phyloP scores from a whole-genome alignment of 2,329 filamentous ascomycete species.

The Paradendryphiella salina region DNA sequence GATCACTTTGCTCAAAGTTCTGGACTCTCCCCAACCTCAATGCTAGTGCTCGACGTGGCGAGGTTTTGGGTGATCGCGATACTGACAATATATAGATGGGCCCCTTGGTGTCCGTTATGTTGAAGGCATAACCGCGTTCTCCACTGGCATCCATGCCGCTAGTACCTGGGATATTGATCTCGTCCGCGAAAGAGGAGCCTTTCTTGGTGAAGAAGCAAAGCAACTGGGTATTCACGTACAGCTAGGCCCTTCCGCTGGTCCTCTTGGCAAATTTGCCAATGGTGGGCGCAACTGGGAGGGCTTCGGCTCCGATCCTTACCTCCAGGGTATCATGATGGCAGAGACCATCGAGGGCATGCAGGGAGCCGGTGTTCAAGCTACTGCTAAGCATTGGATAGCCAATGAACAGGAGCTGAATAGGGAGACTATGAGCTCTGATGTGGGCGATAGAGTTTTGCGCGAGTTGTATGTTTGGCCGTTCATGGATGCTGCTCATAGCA shows the following conservation, averaged over 20 bases:
- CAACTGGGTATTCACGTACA: slow-evolving; percentile 50
- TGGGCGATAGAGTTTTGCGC: slow-evolving; percentile 74
- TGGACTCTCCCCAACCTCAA: background rate
- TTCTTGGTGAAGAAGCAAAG: slow-evolving; percentile 47
- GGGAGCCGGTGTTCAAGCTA: slow-evolving; percentile 49
- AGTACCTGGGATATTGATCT: slow-evolving; percentile 46
- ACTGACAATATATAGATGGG: slow-evolving; percentile 36
- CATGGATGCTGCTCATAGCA: slow-evolving; percentile 69
- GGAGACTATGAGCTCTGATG: slow-evolving; percentile 55
- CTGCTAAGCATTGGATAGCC: slow-evolving; percentile 56
- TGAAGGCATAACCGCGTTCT: slow-evolving; percentile 45
- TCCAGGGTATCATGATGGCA: slow-evolving; percentile 50
- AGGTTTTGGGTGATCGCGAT: background rate
- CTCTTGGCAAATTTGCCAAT: slow-evolving; percentile 43
- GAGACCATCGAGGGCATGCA: slow-evolving; percentile 54
- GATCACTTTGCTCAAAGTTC: background rate
- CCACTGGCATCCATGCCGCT: slow-evolving; percentile 46
- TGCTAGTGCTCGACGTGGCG: background rate
- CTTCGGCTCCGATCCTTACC: slow-evolving; percentile 55
- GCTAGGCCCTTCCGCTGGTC: slow-evolving; percentile 51
- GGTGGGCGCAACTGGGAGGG: slow-evolving; percentile 56
- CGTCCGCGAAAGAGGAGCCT: slow-evolving; percentile 42
- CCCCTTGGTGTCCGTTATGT: slow-evolving; percentile 48
- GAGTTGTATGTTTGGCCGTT: slow-evolving; percentile 81
- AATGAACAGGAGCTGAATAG: slow-evolving; percentile 69